Conservation (phyloP, 2,329 filamentous ascomycete genomes). For the Eutypella sp. region DNA sequence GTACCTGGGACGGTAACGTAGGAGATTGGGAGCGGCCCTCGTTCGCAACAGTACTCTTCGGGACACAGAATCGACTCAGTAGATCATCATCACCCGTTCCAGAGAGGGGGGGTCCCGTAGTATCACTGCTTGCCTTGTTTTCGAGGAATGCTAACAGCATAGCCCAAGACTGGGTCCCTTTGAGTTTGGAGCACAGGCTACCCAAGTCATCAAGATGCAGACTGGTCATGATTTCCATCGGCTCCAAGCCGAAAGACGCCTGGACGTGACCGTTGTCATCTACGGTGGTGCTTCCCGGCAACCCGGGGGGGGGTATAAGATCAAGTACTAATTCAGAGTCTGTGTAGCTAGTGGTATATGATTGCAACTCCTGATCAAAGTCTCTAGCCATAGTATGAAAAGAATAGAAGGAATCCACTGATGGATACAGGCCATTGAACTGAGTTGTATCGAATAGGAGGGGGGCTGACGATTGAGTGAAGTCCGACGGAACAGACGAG, state of each 20-base stretch:
- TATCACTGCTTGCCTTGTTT: not conserved
- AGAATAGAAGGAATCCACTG: not conserved
- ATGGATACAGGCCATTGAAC: not conserved
- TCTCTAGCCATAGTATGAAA: too few relatives aligned
- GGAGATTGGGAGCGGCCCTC: not conserved
- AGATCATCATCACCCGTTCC: not conserved
- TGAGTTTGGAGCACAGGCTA: not conserved
- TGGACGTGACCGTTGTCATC: too few relatives aligned
- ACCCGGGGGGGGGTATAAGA: too few relatives aligned
- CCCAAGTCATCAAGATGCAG: not conserved
- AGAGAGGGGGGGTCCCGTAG: not conserved
- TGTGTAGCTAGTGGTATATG: too few relatives aligned
- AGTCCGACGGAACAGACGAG: not conserved
- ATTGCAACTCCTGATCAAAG: too few relatives aligned
- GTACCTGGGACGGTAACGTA: not conserved
- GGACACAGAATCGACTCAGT: not conserved
- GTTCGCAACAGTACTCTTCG: not conserved
- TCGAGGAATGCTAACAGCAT: not conserved
- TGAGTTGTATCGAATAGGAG: not conserved
- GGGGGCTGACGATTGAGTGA: not conserved
- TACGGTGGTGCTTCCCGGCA: too few relatives aligned
- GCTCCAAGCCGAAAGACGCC: not conserved
- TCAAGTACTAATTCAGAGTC: too few relatives aligned
- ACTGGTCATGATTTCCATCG: not conserved
- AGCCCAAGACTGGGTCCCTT: not conserved